Conservation (phyloP, 805 yeast genomes). For the Saccharomycopsis vini region DNA sequence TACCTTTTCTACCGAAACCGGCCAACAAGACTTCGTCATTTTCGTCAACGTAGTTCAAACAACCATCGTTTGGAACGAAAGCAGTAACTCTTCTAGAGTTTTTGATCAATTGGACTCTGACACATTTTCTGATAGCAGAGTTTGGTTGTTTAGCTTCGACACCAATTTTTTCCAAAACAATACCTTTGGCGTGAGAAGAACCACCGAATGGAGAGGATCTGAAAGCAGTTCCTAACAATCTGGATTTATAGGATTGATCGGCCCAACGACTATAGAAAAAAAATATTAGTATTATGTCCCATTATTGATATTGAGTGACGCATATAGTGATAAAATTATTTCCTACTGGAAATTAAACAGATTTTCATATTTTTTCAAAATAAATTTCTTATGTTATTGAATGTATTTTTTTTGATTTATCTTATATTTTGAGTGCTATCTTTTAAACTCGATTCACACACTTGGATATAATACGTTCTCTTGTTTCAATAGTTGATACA, state of each 20-base stretch:
- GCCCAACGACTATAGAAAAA: conserved; percentile 83
- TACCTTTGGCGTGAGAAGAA: conserved; percentile 99
- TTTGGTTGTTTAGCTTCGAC: conserved; percentile 99
- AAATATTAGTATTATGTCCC: conserved; percentile 21
- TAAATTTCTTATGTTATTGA: too few species aligned
- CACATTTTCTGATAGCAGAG: conserved; percentile 99
- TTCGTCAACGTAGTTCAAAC: conserved; percentile 99
- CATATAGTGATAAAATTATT: too few species aligned
- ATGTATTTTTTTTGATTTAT: too few species aligned
- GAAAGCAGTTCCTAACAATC: conserved; percentile 99
- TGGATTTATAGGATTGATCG: conserved; percentile 94
- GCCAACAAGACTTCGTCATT: conserved; percentile 99
- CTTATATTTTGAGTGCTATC: too few species aligned
- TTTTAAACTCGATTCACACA: too few species aligned
- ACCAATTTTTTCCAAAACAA: conserved; percentile 98
- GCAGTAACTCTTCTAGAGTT: conserved; percentile 99
- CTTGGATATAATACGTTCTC: too few species aligned
- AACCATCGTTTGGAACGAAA: conserved; percentile 99
- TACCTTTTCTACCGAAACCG: conserved; percentile 99
- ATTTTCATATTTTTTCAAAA: too few species aligned
- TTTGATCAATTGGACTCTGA: conserved; percentile 99
- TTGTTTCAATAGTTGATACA: too few species aligned
- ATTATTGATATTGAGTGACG: too few species aligned
- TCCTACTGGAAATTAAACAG: too few species aligned
- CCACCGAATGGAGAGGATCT: conserved; percentile 99